These are phyloP conservation scores for Monilinia laxa DNA, from an alignment of 2,329 filamentous ascomycete genomes.

Conservation along the genomic window DNA sequence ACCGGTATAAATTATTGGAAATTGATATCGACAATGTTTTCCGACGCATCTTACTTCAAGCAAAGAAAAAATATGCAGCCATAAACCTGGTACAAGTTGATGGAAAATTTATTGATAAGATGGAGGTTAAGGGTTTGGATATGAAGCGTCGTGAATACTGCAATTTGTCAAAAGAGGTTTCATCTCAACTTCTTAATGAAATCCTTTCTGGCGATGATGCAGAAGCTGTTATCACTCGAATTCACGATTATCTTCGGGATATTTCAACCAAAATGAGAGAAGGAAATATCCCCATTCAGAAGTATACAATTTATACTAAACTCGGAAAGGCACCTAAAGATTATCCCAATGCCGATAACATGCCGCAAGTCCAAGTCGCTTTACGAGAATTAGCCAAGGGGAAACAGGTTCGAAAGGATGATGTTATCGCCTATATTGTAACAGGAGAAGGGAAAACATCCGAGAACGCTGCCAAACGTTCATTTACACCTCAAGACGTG, in stretches of 20 bases:
- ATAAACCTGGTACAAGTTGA: constrained; percentile 89
- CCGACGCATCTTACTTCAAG: constrained; percentile 85
- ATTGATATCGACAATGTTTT: constrained; percentile 99
- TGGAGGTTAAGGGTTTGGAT: constrained; percentile 97
- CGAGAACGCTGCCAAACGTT: constrained; percentile 80
- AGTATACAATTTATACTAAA: constrained; percentile 98
- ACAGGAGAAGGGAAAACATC: constrained; percentile 66
- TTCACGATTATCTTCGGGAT: constrained; percentile 89
- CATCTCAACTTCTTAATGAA: constrained; percentile 84
- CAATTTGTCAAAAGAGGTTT: constrained; percentile 91
- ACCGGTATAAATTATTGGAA: constrained; percentile 86
- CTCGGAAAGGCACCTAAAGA: constrained; percentile 91
- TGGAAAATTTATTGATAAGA: constrained; percentile 87
- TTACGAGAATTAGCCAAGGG: constrained; percentile 83
- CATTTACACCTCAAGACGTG: constrained; percentile 82
- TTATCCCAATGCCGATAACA: constrained; percentile 89
- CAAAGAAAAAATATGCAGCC: constrained; percentile 99
- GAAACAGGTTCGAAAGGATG: constrained; percentile 85
- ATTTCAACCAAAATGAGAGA: constrained; percentile 85
- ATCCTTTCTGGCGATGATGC: constrained; percentile 92
- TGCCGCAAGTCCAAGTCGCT: constrained; percentile 97
- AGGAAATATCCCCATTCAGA: constrained; percentile 69
- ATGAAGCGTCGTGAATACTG: constrained; percentile 99
- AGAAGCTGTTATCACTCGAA: constrained; percentile 81
- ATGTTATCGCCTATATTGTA: constrained; percentile 95